Evolutionary conservation across 345 rosid genomes (phyloP).

Genomic region (Laguncularia racemosa): DNA sequence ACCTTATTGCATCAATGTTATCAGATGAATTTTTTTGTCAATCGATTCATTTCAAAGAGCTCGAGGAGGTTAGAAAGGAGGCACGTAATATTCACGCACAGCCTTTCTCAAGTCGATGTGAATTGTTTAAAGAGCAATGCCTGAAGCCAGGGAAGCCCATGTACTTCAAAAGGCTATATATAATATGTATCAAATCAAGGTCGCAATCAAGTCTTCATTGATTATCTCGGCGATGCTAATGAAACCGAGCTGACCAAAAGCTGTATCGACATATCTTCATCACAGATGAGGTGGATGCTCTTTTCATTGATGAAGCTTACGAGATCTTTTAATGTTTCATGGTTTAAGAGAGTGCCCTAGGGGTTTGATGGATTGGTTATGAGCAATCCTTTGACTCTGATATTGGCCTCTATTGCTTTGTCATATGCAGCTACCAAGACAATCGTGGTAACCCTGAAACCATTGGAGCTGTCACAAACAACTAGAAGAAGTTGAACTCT

Average conservation of each 20-base stretch:
- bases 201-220: slow-evolving; percentile 41
- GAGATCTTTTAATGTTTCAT: slow-evolving; percentile 41
- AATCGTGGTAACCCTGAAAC: slow-evolving; percentile 55
- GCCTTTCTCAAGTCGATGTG: slow-evolving; percentile 50
- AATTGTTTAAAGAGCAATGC: slow-evolving; percentile 60
- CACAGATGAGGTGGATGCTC: slow-evolving; percentile 70
- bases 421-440: slow-evolving; percentile 70
- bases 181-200: slow-evolving; percentile 58
- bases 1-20: slow-evolving; percentile 61
- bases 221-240: slow-evolving; percentile 66
- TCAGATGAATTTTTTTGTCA: slow-evolving; percentile 66
- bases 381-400: slow-evolving; percentile 71
- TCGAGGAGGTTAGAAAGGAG: slow-evolving; percentile 41
- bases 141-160: slow-evolving; percentile 92
- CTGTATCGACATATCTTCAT: slow-evolving; percentile 82
- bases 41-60: slow-evolving; percentile 44
- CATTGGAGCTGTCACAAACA: slow-evolving; percentile 49
- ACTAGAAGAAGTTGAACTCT: slow-evolving; percentile 70
- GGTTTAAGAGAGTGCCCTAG: slow-evolving; percentile 55
- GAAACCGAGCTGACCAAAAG: slow-evolving; percentile 50
- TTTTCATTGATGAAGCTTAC: slow-evolving; percentile 66
- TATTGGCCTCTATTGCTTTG: slow-evolving; percentile 35
- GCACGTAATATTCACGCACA: slow-evolving; percentile 35
- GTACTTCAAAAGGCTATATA: slow-evolving; percentile 89
- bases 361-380: slow-evolving; percentile 92